Conservation (phyloP, 2,329 filamentous ascomycete species). For the Plectosphaerella sp. region DNA sequence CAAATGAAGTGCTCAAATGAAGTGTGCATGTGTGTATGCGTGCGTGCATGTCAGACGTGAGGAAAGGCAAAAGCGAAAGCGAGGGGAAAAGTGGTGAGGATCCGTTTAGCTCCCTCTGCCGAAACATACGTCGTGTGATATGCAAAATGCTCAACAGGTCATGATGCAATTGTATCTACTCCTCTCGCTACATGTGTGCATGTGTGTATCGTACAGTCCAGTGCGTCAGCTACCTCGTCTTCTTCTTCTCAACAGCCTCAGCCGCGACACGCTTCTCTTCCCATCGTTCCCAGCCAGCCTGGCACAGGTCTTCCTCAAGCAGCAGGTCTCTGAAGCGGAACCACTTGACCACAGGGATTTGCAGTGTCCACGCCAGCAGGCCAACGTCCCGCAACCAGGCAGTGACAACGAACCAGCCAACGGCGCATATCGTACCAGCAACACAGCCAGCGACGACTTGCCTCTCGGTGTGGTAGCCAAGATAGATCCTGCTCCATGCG, state of each 20-base stretch:
- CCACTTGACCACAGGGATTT: constrained; percentile 57
- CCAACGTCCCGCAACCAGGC: constrained; percentile 62
- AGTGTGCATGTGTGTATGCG: too few relatives aligned
- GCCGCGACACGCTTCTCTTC: constrained; percentile 46
- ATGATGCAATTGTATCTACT: too few relatives aligned
- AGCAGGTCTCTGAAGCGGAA: constrained; percentile 79
- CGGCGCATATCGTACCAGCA: constrained; percentile 67
- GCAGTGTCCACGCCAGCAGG: constrained; percentile 67
- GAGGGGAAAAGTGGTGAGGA: too few relatives aligned
- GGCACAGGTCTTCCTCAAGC: constrained; percentile 80
- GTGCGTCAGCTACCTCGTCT: constrained; percentile 5
- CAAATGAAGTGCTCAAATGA: too few relatives aligned
- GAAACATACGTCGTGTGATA: too few relatives aligned
- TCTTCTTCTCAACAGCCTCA: constrained; percentile 27
- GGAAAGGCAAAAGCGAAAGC: too few relatives aligned
- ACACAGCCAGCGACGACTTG: constrained; percentile 80
- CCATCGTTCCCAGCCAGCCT: constrained; percentile 94
- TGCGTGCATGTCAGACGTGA: too few relatives aligned
- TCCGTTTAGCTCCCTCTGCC: too few relatives aligned
- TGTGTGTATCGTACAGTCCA: too few relatives aligned
- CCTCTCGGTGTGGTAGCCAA: constrained; percentile 84
- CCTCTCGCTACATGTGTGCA: too few relatives aligned
- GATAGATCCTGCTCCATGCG: constrained; percentile 79
- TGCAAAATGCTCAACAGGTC: too few relatives aligned
- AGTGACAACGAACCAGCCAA: constrained; percentile 75